Conservation (phyloP, 2,329 filamentous ascomycete species). For the Botrytis cinerea region DNA sequence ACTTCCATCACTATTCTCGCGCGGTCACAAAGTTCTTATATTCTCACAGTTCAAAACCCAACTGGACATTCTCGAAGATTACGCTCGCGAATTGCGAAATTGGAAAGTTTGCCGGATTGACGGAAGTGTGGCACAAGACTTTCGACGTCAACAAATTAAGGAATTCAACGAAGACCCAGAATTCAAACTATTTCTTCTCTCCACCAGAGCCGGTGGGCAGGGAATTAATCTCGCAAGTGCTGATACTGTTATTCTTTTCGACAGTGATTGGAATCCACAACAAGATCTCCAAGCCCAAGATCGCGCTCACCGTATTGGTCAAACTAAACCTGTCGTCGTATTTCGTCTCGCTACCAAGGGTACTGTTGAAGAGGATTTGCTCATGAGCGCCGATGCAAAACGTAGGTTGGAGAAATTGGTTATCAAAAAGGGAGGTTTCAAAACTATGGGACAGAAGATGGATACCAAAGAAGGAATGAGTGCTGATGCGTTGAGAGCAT, state of each 20-base stretch:
- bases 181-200: constrained; percentile 80
- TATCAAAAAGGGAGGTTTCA: constrained; percentile 89
- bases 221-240: constrained; percentile 92
- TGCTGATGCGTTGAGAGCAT: constrained; percentile 60
- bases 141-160: constrained; percentile 69
- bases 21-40: constrained; percentile 87
- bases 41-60: constrained; percentile 97
- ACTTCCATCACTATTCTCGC: constrained; percentile 70
- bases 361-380: constrained; percentile 85
- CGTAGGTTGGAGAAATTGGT: constrained; percentile 90
- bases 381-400: constrained; percentile 88
- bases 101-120: constrained; percentile 92
- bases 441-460: constrained; percentile 64
- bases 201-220: constrained; percentile 88
- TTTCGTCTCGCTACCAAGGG: constrained; percentile 92
- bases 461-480: constrained; percentile 54
- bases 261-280: constrained; percentile 92
- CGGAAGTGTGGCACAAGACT: constrained; percentile 75
- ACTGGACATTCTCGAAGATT: constrained; percentile 86
- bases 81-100: constrained; percentile 72
- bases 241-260: constrained; percentile 90
- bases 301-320: constrained; percentile 90
- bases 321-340: constrained; percentile 87
- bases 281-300: constrained; percentile 97
- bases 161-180: constrained; percentile 68